Evolutionary conservation across 805 yeast genomes (phyloP), one percentile per base, ranked within the genome.

Genomic region (Metschnikowia noctiluminum): DNA sequence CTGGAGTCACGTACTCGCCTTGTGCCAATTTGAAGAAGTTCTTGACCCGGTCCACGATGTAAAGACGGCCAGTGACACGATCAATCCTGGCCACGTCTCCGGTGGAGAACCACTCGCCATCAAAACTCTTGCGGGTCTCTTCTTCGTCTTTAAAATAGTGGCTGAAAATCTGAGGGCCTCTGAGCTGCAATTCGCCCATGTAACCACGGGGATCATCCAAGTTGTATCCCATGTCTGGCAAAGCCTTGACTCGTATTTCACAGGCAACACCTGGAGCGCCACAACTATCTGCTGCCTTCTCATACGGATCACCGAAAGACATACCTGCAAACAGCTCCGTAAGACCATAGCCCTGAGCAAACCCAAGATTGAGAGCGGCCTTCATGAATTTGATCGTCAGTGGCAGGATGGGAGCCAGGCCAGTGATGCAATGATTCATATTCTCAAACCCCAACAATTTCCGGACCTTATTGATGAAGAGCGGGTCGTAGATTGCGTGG

Each of bases 301-400:
- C 89, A 51, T 55, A 68, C 7, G 67, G 65, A 40, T 62, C 63
- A 50, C 70, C 62, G 63, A 71, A 54, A 21, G 72, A 64, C 45
- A 77, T 59, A 4, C 84, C 85, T 1, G 85, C 87, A 58, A 82
- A 77, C 13, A 84, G 72, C 62, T 84, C 89, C 6, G 87, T 81
- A 36, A 82, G 72, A 3, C 91, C 92, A 63, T 85, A 86, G n/a
- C 92, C 94, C 66, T 85, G 90, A 11, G 66, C 52, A 51, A 79
- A 76, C 70, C 78, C 80, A 48, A 79, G 63, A 52, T 78, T 80
- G 45, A 87, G 73, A 1, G 82, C 73, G n/a, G 82, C 82, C 58
- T 81, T 78, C 57, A 87, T 64, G 61, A 84, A 85, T 49, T 70
- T 67, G 38, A 84, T 71, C 1, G 89, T 82, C 38, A 78, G 82